Percentiles rank a stretch among this genome's conserved stretches.
Conservation (phyloP, 2,329 filamentous ascomycete species). For the Colletotrichum tofieldiae region DNA sequence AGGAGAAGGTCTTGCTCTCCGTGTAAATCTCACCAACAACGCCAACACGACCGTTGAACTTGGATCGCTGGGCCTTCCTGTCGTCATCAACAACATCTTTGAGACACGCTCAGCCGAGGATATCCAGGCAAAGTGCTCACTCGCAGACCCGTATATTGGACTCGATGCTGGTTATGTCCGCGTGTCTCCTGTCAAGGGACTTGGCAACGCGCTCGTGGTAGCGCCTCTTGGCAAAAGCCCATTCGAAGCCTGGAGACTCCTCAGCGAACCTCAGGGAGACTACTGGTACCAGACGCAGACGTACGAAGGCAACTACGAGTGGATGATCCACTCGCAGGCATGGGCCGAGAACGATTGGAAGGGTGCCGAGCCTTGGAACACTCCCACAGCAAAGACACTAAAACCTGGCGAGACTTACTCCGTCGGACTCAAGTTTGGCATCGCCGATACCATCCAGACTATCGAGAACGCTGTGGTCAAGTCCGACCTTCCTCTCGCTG, state of each 20-base stretch:
- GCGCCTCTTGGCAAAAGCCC: conserved; percentile 64
- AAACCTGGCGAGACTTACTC: conserved; percentile 61
- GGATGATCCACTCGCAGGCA: conserved; percentile 68
- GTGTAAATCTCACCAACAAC: conserved; percentile 66
- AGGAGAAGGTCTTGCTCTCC: conserved; percentile 65
- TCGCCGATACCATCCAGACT: conserved; percentile 60
- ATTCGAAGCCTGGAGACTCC: conserved; percentile 70
- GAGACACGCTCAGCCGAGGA: conserved; percentile 63
- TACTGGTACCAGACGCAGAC: conserved; percentile 65
- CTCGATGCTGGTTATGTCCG: conserved; percentile 72
- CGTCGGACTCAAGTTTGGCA: conserved; percentile 67
- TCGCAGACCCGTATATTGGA: conserved; percentile 74
- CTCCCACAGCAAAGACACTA: conserved; percentile 63
- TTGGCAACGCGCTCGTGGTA: conserved; percentile 67
- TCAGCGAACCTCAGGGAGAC: conserved; percentile 62
- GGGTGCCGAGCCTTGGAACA: conserved; percentile 66
- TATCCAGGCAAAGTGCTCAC: conserved; percentile 66
- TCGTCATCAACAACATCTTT: conserved; percentile 76
- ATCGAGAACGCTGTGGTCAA: conserved; percentile 61
- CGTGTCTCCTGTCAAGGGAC: conserved; percentile 65
- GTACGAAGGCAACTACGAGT: conserved; percentile 74
- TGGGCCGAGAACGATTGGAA: conserved; percentile 72
- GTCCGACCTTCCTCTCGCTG: conserved; percentile 63
- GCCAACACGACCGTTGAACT: conserved; percentile 62
- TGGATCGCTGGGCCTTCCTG: conserved; percentile 71